Percentiles rank a stretch among this genome's conserved stretches.
Evolutionary conservation across 108 stramenopile species (phyloP).

Genomic region (Conticribra guillardii): DNA sequence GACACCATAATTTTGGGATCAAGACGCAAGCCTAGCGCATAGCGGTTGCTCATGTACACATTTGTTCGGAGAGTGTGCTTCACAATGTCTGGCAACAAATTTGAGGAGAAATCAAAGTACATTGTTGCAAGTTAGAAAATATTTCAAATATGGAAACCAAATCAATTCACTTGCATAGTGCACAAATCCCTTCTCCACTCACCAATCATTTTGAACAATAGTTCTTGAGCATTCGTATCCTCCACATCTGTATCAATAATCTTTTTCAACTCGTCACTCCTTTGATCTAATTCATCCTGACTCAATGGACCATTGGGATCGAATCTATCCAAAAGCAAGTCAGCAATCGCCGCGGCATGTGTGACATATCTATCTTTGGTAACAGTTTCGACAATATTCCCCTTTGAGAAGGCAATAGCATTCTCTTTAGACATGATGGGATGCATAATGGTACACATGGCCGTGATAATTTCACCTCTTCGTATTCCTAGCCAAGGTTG

Average conservation of each 20-base stretch:
- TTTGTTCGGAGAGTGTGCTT: slow-evolving; percentile 90
- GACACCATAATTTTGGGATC: slow-evolving; percentile 89
- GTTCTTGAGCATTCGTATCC: slow-evolving; percentile 66
- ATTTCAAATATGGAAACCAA: too few species aligned
- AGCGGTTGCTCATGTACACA: slow-evolving; percentile 92
- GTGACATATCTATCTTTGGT: slow-evolving; percentile 59
- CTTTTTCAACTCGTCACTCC: slow-evolving; percentile 53
- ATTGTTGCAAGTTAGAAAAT: not conserved
- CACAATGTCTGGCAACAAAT: slow-evolving; percentile 62
- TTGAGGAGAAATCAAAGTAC: slow-evolving; percentile 6
- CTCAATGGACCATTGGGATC: slow-evolving; percentile 74
- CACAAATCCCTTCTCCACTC: too few species aligned
- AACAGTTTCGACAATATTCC: slow-evolving; percentile 75
- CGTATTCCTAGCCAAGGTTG: slow-evolving; percentile 78
- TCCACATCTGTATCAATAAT: slow-evolving; percentile 79
- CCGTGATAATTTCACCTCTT: slow-evolving; percentile 91
- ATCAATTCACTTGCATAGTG: too few species aligned
- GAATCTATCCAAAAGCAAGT: slow-evolving; percentile 90
- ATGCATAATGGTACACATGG: slow-evolving; percentile 89
- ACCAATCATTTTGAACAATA: slow-evolving; percentile 87
- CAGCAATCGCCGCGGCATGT: slow-evolving; percentile 85
- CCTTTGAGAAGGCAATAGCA: slow-evolving; percentile 82
- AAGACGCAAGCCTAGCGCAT: slow-evolving; percentile 91
- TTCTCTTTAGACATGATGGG: slow-evolving; percentile 88
- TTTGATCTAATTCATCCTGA: slow-evolving; percentile 56